Evolutionary conservation across 2,329 filamentous ascomycete species (phyloP), one percentile per base, ranked within the genome.

Genomic region (Aureobasidium lini): DNA sequence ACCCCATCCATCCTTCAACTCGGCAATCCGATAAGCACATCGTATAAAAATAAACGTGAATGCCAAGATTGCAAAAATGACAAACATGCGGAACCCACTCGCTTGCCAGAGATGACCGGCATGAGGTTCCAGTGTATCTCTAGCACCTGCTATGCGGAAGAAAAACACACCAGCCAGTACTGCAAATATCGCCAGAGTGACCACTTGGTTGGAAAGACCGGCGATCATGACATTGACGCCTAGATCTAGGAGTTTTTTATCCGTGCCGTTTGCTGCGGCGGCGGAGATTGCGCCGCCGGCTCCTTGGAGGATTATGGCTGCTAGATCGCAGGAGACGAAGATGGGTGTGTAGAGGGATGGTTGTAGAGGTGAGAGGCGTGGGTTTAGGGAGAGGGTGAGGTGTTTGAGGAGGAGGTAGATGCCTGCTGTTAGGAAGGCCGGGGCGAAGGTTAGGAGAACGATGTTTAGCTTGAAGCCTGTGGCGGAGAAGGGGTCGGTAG

Each of bases 271-370:
- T 4, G 66, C 67, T 1, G 79, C 79, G 0, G 77, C 76, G 0
- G 83, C 81, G 1, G 84, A 81, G 47, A 84, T 73, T 52, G 77
- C 82, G 60, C 83, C 83, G 11, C 82, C 82, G 7, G 75, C 75
- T 4, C 80, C 81, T 68, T 86, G 83, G 4, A 85, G 70, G 11
- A 82, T 63, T n/a, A 86, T 76, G n/a, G 79, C 81, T 57, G 82
- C 64, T 43, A 85, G 63, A 63, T 86, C 84, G 65, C 79, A 82
- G n/a, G 72, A 66, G 63, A 85, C 80, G 70, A 86, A 86, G 61
- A 84, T 77, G 68, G 78, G 78, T 10, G 82, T 83, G 77, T 70
- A 70, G 36, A 59, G 59, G 6, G 57, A 59, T 1, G 69, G 69
- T 10, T 67, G 65, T 15, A 72, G 62, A 2, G 68, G 64, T 34